These are phyloP conservation scores for Fusarium circinatum DNA, from an alignment of 2,329 filamentous ascomycete genomes.

Conservation along the genomic window DNA sequence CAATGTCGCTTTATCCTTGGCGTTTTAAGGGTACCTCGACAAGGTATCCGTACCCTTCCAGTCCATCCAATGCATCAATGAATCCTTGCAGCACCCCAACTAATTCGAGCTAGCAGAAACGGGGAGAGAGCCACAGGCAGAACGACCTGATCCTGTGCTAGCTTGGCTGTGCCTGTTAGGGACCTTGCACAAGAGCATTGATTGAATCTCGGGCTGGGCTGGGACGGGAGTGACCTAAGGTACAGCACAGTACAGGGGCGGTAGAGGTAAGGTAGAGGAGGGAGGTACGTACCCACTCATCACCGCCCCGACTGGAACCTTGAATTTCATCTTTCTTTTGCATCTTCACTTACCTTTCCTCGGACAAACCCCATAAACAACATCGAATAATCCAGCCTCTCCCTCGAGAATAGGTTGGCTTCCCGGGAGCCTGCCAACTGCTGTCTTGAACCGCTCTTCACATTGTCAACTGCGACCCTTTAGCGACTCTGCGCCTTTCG, in stretches of 20 bases:
- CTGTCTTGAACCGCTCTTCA: conserved; percentile 19
- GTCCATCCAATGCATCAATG: conserved; percentile 33
- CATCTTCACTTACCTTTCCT: conserved; percentile 48
- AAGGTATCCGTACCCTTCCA: conserved; percentile 30
- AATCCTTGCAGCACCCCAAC: conserved; percentile 38
- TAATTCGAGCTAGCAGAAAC: conserved; percentile 41
- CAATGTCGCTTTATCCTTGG: conserved; percentile 40
- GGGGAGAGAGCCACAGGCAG: conserved; percentile 40
- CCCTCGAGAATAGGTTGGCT: conserved; percentile 30
- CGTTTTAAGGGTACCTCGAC: conserved; percentile 40
- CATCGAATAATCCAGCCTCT: conserved; percentile 23
- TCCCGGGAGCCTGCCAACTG: conserved; percentile 27
- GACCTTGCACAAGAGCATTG: conserved; percentile 20
- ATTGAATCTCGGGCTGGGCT: conserved; percentile 27
- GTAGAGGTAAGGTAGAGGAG: conserved; percentile 27
- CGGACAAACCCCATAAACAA: conserved; percentile 30
- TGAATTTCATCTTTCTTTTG: conserved; percentile 50
- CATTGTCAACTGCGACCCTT: conserved; percentile 29
- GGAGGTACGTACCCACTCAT: conserved; percentile 46
- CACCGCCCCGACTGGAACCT: conserved; percentile 44
- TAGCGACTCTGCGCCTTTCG: conserved; percentile 47
- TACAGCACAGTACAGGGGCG: conserved; percentile 11
- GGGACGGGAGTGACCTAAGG: conserved; percentile 25
- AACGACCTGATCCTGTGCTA: conserved; percentile 32
- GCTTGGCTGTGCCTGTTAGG: conserved; percentile 14